Evolutionary conservation across 2,329 filamentous ascomycete genomes (phyloP), one percentile per base, ranked within the genome.

Genomic region (Hymenoscyphus fructigenus): DNA sequence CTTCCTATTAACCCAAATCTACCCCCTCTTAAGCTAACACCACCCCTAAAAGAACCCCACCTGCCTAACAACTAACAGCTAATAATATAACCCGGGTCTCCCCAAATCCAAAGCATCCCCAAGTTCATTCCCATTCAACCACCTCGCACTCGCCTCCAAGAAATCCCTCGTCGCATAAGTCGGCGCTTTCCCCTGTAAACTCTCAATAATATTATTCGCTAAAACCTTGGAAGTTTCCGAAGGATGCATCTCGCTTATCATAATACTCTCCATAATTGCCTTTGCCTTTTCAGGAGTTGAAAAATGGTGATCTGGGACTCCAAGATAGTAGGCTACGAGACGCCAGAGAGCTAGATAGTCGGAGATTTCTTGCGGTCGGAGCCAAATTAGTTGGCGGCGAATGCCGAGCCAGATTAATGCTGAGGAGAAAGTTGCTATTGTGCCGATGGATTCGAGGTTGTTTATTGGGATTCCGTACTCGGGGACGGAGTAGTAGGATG

Each of bases 341-440:
- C 91, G 84, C 90, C 91, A 94, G 0, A 94, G 79, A 0, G 90
- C 89, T 56, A 91, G 80, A 73, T 91, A 93, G 71, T 93, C 90
- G 1, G 74, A 73, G 1, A 85, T 86, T 73, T 94, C 90, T 64
- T 84, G 83, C 32, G 81, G 65, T 0, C 83, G 82, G 29, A 91
- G 78, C 69, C 79, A 88, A 62, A 94, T 87, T 2, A 91, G 91
- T 77, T 93, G 91, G 0, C 89, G 82, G 0, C 91, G 91, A 4
- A 93, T 81, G 28, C 85, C 84, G 29, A 91, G 74, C 82, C 85
- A 93, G 66, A 93, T 82, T 1, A 92, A 76, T 0, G 84, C 84
- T 0, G 86, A 82, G 0, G 87, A 91, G 76, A 94, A 94, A 1
- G 86, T 87, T 41, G 81, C 82, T 66, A 93, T 88, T 1, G 91